These are phyloP conservation scores for Rhodamnia argentea DNA, from an alignment of 345 rosid genomes.

Conservation along the genomic window DNA sequence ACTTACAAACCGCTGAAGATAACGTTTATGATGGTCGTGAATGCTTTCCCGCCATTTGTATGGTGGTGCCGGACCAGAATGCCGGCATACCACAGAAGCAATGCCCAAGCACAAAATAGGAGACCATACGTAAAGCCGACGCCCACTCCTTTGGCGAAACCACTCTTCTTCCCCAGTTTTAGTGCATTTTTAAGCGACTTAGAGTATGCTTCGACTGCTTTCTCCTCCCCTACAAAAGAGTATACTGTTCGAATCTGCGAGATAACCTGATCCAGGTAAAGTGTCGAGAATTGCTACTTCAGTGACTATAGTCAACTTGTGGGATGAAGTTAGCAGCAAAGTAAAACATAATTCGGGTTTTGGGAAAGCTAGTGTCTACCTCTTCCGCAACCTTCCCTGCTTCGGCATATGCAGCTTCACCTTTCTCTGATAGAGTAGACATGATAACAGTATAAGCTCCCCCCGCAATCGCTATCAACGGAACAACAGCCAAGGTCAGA, in stretches of 20 bases:
- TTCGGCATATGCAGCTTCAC: constrained; percentile 79
- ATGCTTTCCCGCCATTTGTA: constrained; percentile 68
- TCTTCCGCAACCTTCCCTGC: constrained; percentile 78
- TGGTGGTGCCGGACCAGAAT: constrained; percentile 54
- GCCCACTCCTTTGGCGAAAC: constrained; percentile 69
- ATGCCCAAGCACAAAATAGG: constrained; percentile 66
- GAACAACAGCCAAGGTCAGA: constrained; percentile 81
- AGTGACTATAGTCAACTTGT: neutral
- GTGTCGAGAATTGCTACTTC: neutral
- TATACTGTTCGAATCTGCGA: constrained; percentile 74
- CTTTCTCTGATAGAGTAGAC: constrained; percentile 66
- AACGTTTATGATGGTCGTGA: constrained; percentile 68
- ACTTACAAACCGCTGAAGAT: constrained; percentile 83
- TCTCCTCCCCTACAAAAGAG: constrained; percentile 72
- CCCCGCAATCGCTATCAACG: constrained; percentile 66
- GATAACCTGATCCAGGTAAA: constrained; percentile 34
- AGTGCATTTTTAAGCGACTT: constrained; percentile 41
- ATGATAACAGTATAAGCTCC: constrained; percentile 60
- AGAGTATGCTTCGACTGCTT: constrained; percentile 52
- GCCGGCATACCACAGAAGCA: constrained; percentile 78
- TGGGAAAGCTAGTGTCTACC: constrained; percentile 21
- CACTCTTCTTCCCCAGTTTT: constrained; percentile 50
- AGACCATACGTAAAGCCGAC: constrained; percentile 64
- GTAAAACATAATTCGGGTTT: neutral
- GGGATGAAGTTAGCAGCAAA: neutral